These are phyloP conservation scores for Fusarium tanahbumbuense DNA, from an alignment of 2,329 filamentous ascomycete species.

Conservation along the genomic window DNA sequence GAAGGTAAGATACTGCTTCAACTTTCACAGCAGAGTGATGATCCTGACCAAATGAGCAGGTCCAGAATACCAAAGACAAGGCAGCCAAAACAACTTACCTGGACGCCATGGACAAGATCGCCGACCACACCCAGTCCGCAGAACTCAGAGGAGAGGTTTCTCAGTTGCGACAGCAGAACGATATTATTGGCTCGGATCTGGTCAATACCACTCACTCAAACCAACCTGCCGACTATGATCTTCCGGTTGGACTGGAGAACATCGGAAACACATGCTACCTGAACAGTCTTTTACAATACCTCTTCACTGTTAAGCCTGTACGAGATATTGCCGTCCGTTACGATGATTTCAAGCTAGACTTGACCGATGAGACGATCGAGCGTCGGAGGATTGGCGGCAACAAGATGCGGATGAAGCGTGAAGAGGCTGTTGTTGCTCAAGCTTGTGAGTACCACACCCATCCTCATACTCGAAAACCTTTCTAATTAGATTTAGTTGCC, in stretches of 20 bases:
- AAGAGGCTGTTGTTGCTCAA: slow-evolving; percentile 73
- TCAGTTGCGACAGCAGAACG: slow-evolving; percentile 44
- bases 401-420: slow-evolving; percentile 61
- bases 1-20: slow-evolving; percentile 42
- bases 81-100: slow-evolving; percentile 50
- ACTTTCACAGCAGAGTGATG: not conserved
- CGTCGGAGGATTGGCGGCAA: slow-evolving; percentile 80
- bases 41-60: slow-evolving; percentile 39
- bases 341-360: slow-evolving; percentile 75
- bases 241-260: slow-evolving; percentile 89
- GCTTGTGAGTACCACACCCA: slow-evolving; percentile 73
- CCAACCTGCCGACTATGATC: slow-evolving; percentile 56
- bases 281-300: slow-evolving; percentile 95
- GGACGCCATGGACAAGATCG: slow-evolving; percentile 52
- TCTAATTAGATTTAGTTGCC: slow-evolving; percentile 67
- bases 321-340: slow-evolving; percentile 84
- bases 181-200: slow-evolving; percentile 34
- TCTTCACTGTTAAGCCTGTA: slow-evolving; percentile 87
- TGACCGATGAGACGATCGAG: slow-evolving; percentile 71
- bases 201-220: not conserved
- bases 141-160: slow-evolving; percentile 47
- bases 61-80: slow-evolving; percentile 44
- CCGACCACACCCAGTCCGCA: slow-evolving; percentile 47
- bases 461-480: slow-evolving; percentile 38
- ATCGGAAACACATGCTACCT: slow-evolving; percentile 99